A percentile compares a stretch with the other conserved stretches of the same genome.
phyloP scores from a whole-genome alignment of 2,329 filamentous ascomycete species.

The Hysterium pulicare region DNA sequence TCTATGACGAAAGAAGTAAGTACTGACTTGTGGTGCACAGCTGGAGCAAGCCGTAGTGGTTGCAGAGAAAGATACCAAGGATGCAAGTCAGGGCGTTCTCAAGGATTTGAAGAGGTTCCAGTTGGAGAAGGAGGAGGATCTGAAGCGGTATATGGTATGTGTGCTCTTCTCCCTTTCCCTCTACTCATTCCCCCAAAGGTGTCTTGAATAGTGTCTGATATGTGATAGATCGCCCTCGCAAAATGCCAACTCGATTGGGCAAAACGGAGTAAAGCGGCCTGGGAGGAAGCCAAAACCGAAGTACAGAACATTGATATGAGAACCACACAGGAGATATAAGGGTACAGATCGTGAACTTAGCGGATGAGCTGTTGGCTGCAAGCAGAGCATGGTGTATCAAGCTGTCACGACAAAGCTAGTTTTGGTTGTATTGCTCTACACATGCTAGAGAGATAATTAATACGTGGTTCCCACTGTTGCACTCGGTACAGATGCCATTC shows the following conservation, averaged over 20 bases:
- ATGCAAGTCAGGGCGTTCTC: conserved; percentile 83
- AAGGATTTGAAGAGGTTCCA: conserved; percentile 92
- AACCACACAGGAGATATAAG: neutral
- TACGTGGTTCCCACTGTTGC: too few relatives aligned
- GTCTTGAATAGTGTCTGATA: conserved; percentile 7
- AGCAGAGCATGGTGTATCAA: too few relatives aligned
- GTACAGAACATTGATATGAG: conserved; percentile 68
- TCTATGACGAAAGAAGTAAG: neutral
- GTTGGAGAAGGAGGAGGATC: conserved; percentile 88
- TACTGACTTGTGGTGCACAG: conserved; percentile 43
- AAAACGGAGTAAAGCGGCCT: conserved; percentile 83
- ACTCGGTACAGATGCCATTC: too few relatives aligned
- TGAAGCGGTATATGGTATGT: conserved; percentile 92
- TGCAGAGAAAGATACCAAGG: conserved; percentile 86
- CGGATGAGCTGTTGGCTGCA: too few relatives aligned
- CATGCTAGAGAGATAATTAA: too few relatives aligned
- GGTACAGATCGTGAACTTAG: too few relatives aligned
- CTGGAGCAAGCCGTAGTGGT: conserved; percentile 88
- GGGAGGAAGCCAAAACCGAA: conserved; percentile 85
- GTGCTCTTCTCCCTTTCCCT: conserved; percentile 2
- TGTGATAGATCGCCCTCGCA: conserved; percentile 75
- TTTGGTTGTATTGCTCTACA: too few relatives aligned
- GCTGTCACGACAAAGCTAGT: too few relatives aligned
- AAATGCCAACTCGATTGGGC: conserved; percentile 94
- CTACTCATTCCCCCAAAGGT: conserved; percentile 2